Evolutionary conservation across 345 rosid species (phyloP), one percentile per base, ranked within the genome.

Genomic region (Eutrema yunnanense): DNA sequence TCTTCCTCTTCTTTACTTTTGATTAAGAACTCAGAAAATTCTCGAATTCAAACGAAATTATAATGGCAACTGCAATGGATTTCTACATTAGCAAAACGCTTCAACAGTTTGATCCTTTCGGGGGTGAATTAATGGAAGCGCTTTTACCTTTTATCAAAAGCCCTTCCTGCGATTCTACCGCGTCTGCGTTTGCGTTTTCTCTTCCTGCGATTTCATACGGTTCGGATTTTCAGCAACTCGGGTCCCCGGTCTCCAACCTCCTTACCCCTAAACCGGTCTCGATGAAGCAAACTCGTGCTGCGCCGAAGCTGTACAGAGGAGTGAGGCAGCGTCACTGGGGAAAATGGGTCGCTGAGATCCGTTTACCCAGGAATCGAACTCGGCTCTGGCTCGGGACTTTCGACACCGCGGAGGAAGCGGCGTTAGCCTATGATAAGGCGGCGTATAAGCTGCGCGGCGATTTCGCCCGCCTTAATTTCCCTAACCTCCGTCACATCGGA

Each of bases 261-360:
- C 84, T 86, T 7, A 72, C 83, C 61, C 86, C 82, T 54, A 87
- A 84, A 67, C 84, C 94, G 4, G 48, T 82, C n/a, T 72, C 73
- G 2, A 89, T 93, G 97, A 89, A 90, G 78, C 81, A 81, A 49
- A 59, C 74, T 47, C 89, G 80, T 49, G 0, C 75, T 33, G 16
- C 57, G 3, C 73, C 81, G 0, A 92, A 90, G 72, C 88, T 93
- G 2, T 93, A 93, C 85, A 71, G 98, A 52, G 98, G 98, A 49
- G 98, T 93, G 22, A 81, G 98, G 65, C 98, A 92, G 74, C 81
- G 98, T 49, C 98, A 92, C 70, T 92, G 98, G 98, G 98, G 98
- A 8, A 93, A 90, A 51, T 93, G 98, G 98, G 98, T 93, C 0
- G 98, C 97, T 5, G 98, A 93, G 89, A 93, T 93, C 76, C 90